These are phyloP conservation scores for Coemansia sp. DNA, from an alignment of 192 early-diverging fungal genomes.

Conservation along the genomic window DNA sequence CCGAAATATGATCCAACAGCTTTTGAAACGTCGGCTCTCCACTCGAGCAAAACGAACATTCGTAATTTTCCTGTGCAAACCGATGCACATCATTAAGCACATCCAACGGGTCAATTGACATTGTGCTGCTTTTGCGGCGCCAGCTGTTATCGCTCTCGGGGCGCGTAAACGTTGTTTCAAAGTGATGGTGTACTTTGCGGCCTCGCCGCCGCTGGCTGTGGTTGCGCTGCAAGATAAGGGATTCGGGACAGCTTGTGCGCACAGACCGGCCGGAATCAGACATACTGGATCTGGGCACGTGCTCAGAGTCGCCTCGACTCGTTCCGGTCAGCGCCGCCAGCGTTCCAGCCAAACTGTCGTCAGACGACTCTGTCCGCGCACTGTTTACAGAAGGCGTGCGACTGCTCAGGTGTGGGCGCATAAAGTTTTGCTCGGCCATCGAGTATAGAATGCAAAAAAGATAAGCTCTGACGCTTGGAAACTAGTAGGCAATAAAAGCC, in stretches of 20 bases:
- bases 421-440: neutral
- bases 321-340: neutral
- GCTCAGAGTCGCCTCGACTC: neutral
- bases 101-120: neutral
- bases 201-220: conserved; percentile 4
- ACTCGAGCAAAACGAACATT: conserved; percentile 33
- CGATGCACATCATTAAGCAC: conserved; percentile 10
- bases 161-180: neutral
- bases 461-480: neutral
- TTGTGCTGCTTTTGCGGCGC: neutral
- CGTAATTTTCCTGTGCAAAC: conserved; percentile 46
- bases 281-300: neutral
- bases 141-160: neutral
- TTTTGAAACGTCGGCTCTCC: conserved; percentile 29
- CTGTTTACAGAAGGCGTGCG: conserved; percentile 10
- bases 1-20: conserved; percentile 25
- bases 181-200: conserved; percentile 8
- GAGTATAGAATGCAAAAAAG: conserved; percentile 1
- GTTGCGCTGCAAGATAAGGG: conserved; percentile 11
- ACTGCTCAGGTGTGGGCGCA: neutral
- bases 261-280: neutral
- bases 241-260: conserved; percentile 11
- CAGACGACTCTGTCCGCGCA: conserved; percentile 10
- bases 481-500: neutral
- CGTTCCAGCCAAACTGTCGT: conserved; percentile 2